A percentile compares a stretch with the other conserved stretches of the same genome.
Conservation (phyloP, 177 flowering plant genomes). For the Vitis hybrid region DNA sequence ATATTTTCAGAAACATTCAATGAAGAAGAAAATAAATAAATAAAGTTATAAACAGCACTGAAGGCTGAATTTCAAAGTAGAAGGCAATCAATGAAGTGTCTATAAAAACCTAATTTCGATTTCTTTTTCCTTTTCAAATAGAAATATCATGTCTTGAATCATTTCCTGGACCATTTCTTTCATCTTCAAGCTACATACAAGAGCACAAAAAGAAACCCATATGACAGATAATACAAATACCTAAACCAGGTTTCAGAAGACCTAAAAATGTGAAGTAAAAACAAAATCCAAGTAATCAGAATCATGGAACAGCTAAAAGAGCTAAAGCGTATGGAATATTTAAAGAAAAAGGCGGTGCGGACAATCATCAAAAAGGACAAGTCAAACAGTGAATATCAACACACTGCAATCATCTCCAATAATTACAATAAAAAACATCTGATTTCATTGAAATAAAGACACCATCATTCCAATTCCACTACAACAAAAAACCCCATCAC, state of each 20-base stretch:
- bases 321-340: not conserved
- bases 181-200: not conserved
- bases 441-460: not conserved
- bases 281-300: not conserved
- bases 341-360: no score
- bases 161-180: not conserved
- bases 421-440: not conserved
- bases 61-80: not conserved
- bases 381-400: not conserved
- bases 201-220: not conserved
- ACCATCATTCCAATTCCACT: conserved; percentile 13
- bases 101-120: not conserved
- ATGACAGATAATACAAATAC: not conserved
- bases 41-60: not conserved
- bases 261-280: not conserved
- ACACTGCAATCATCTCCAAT: not conserved
- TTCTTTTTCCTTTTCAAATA: not conserved
- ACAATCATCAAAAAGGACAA: not conserved
- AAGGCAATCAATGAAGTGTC: not conserved
- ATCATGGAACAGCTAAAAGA: not conserved
- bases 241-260: not conserved
- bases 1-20: not conserved
- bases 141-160: not conserved
- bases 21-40: not conserved
- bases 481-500: not conserved